Evolutionary conservation across 345 rosid genomes (phyloP).

Genomic region (Xanthoceras sorbifolium): DNA sequence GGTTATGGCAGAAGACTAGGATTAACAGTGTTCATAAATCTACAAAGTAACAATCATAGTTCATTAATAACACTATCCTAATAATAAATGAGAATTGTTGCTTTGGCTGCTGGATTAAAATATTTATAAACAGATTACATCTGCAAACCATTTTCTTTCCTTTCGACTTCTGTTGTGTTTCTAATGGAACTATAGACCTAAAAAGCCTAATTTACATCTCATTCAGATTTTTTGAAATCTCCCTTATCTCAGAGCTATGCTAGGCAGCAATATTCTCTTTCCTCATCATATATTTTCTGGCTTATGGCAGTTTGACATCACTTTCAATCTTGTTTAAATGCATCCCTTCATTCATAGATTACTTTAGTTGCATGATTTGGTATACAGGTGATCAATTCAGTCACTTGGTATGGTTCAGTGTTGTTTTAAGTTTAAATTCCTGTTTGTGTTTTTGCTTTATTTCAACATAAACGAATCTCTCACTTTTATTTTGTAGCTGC

Average conservation of each 20-base stretch:
- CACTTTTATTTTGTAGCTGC: slow-evolving; percentile 48
- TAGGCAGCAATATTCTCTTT: not conserved
- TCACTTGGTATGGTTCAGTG: not conserved
- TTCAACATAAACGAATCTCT: not conserved
- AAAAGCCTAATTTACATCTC: not conserved
- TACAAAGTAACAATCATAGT: not conserved
- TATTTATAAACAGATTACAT: not conserved
- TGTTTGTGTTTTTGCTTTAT: not conserved
- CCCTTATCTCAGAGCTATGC: not conserved
- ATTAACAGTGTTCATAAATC: not conserved
- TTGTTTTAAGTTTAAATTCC: not conserved
- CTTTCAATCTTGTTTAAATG: not conserved
- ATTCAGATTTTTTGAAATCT: not conserved
- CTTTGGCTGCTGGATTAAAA: not conserved
- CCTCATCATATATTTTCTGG: not conserved
- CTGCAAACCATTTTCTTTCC: not conserved
- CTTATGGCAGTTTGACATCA: not conserved
- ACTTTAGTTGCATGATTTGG: not conserved
- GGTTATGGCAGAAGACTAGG: too few relatives aligned
- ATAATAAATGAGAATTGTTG: not conserved
- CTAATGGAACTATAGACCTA: not conserved
- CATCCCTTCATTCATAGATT: not conserved
- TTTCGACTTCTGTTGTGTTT: not conserved
- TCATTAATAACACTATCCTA: not conserved
- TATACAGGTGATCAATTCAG: not conserved